Conservation (phyloP, 495 filamentous ascomycete species). For the Neurospora sp. region DNA sequence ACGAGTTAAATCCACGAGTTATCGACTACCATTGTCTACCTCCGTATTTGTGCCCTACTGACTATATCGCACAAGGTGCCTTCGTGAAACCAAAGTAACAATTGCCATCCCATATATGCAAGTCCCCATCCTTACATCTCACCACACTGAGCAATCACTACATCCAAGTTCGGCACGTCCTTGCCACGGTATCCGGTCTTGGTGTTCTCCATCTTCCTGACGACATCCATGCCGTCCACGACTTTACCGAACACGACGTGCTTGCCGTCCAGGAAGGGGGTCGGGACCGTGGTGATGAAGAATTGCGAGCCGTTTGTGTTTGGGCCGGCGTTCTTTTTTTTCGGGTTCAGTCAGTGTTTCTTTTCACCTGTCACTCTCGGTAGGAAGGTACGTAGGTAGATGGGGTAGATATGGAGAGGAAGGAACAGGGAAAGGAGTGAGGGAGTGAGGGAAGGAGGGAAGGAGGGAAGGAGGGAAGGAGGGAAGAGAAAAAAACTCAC, state of each 20-base stretch:
- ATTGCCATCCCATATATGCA: no score
- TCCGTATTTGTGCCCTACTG: no score
- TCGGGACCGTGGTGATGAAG: conserved; percentile 83
- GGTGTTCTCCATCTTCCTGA: conserved; percentile 80
- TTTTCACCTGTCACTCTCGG: not conserved
- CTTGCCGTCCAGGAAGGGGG: conserved; percentile 85
- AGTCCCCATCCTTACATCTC: conserved; percentile 53
- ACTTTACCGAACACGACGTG: conserved; percentile 96
- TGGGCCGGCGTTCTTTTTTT: conserved; percentile 69
- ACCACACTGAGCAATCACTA: conserved; percentile 78
- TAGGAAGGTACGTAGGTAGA: not conserved
- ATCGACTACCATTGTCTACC: no score
- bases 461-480: not conserved
- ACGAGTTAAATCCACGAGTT: not conserved
- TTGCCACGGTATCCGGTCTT: conserved; percentile 60
- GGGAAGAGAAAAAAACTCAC: conserved; percentile 42
- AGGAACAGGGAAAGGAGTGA: not conserved
- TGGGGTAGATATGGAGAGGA: not conserved
- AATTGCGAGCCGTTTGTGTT: conserved; percentile 96
- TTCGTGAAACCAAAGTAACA: no score
- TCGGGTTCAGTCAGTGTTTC: not conserved
- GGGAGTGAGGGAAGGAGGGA: not conserved
- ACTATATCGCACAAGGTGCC: no score
- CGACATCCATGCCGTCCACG: conserved; percentile 77
- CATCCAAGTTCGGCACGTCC: conserved; percentile 78